Evolutionary conservation across 805 yeast species (phyloP).

Genomic region (Suhomyces emberorum): DNA sequence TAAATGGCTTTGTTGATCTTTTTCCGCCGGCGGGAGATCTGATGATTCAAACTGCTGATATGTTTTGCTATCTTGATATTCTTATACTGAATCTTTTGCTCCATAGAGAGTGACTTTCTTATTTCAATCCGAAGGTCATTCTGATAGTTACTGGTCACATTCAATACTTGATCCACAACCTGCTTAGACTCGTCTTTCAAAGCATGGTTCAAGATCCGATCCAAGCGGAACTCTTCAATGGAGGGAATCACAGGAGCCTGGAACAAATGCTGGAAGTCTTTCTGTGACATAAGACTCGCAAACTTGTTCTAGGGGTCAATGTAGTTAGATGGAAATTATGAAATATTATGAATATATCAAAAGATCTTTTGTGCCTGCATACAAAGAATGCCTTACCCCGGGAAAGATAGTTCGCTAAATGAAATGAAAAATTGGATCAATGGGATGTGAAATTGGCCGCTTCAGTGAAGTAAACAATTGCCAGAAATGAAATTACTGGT

Average conservation of each 20-base stretch:
- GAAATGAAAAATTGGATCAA: too few species aligned
- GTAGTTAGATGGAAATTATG: too few species aligned
- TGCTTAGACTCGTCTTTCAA: constrained; percentile 27
- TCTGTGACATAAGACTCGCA: too few species aligned
- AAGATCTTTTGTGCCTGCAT: too few species aligned
- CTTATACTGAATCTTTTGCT: constrained; percentile 40
- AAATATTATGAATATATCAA: too few species aligned
- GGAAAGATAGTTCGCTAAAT: too few species aligned
- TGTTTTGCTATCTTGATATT: constrained; percentile 35
- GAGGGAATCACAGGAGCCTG: constrained; percentile 20
- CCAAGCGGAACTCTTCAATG: constrained; percentile 30
- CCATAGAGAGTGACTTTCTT: constrained; percentile 29
- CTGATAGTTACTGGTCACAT: constrained; percentile 31
- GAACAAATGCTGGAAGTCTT: constrained; percentile 13
- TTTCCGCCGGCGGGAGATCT: constrained; percentile 10
- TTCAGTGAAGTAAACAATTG: too few species aligned
- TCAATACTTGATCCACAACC: constrained; percentile 25
- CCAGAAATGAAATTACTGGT: too few species aligned
- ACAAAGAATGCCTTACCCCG: too few species aligned
- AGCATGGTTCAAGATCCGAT: constrained; percentile 22
- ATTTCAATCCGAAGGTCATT: constrained; percentile 35
- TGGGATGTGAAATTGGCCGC: too few species aligned
- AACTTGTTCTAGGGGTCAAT: too few species aligned
- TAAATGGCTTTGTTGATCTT: constrained; percentile 3
- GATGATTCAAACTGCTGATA: constrained; percentile 18